phyloP scores from a whole-genome alignment of 2,329 filamentous ascomycete genomes.

The Fusarium sp. region DNA sequence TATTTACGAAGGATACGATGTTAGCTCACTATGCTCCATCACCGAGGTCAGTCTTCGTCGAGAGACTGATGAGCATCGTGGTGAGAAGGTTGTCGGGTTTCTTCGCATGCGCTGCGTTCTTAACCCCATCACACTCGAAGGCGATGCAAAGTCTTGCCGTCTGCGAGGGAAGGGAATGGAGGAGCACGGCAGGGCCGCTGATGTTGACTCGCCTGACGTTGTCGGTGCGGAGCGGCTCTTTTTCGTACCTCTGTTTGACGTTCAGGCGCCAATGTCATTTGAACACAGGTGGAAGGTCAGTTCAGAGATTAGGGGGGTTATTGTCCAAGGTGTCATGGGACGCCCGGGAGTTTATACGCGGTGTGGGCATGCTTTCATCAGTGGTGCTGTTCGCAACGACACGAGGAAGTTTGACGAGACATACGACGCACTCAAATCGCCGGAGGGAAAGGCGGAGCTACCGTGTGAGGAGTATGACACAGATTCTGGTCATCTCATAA shows the following conservation, averaged over 20 bases:
- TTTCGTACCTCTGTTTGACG: constrained; percentile 16
- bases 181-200: background rate
- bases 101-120: constrained; percentile 12
- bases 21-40: background rate
- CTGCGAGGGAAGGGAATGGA: constrained; percentile 10
- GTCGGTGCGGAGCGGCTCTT: constrained; percentile 5
- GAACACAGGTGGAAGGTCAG: constrained; percentile 8
- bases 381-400: background rate
- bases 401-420: constrained; percentile 3
- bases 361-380: constrained; percentile 16
- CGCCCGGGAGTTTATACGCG: constrained; percentile 1
- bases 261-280: background rate
- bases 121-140: constrained; percentile 9
- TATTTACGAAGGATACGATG: constrained; percentile 5
- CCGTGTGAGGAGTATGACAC: constrained; percentile 13
- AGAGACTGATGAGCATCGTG: background rate
- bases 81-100: background rate
- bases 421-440: constrained; percentile 1
- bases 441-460: background rate
- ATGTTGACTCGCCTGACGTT: constrained; percentile 3
- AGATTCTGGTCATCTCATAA: constrained; percentile 11
- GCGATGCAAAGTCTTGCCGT: background rate
- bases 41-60: background rate
- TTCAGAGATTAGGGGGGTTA: constrained; percentile 9
- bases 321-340: constrained; percentile 3